Percentiles rank a stretch among this genome's conserved stretches.
Conservation (phyloP, 2,329 filamentous ascomycete species). For the Corynespora cassiicola region DNA sequence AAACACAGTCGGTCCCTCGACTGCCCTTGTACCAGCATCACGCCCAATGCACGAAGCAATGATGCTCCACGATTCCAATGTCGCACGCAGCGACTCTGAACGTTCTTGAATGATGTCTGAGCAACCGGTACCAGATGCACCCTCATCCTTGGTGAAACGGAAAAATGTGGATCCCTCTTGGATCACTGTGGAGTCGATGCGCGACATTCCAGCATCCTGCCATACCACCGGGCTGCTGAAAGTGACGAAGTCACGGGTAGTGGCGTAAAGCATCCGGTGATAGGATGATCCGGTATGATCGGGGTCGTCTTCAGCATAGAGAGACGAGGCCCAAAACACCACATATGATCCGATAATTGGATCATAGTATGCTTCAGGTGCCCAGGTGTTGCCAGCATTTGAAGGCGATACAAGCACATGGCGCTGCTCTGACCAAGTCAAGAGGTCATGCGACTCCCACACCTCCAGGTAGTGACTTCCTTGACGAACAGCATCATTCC, state of each 20-base stretch:
- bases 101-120: conserved; percentile 62
- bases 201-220: conserved; percentile 59
- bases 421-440: conserved; percentile 59
- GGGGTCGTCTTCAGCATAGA: conserved; percentile 52
- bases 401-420: conserved; percentile 58
- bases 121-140: conserved; percentile 57
- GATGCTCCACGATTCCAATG: conserved; percentile 52
- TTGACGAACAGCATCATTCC: conserved; percentile 54
- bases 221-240: conserved; percentile 57
- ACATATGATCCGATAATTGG: conserved; percentile 50
- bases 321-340: conserved; percentile 56
- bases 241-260: conserved; percentile 58
- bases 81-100: conserved; percentile 50
- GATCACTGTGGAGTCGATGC: conserved; percentile 62
- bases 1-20: conserved; percentile 62
- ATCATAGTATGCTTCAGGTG: conserved; percentile 60
- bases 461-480: conserved; percentile 61
- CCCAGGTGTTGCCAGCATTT: conserved; percentile 62
- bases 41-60: conserved; percentile 58
- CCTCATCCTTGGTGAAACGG: conserved; percentile 64
- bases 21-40: conserved; percentile 55
- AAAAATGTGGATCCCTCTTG: conserved; percentile 53
- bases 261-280: conserved; percentile 61
- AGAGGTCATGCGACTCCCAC: conserved; percentile 60
- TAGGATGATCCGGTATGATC: conserved; percentile 54